Conservation (phyloP, 2,329 filamentous ascomycete species). For the Leptosphaerulina australis region DNA sequence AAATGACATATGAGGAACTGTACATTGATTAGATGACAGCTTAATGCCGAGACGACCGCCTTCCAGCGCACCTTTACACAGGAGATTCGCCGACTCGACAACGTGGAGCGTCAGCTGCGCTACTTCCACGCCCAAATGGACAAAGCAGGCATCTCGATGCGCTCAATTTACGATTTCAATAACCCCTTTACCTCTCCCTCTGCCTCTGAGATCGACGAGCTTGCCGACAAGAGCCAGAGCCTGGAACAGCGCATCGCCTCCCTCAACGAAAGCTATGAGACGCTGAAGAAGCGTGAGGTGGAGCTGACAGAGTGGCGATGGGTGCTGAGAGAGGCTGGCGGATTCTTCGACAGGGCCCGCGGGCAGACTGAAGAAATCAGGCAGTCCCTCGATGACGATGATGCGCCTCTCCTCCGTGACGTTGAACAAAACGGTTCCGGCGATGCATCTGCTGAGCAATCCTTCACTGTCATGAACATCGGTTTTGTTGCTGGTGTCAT, state of each 20-base stretch:
- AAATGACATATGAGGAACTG: background rate
- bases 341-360: conserved; percentile 95
- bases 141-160: conserved; percentile 82
- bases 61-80: conserved; percentile 98
- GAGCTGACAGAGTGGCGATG: conserved; percentile 98
- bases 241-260: conserved; percentile 90
- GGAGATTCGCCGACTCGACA: conserved; percentile 95
- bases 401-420: conserved; percentile 91
- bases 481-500: conserved; percentile 98
- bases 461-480: conserved; percentile 98
- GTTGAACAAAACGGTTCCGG: conserved; percentile 82
- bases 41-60: conserved; percentile 89
- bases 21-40: conserved; percentile 59
- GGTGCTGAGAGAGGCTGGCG: conserved; percentile 93
- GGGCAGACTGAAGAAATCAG: conserved; percentile 97
- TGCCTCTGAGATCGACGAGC: conserved; percentile 93
- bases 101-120: conserved; percentile 95
- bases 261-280: conserved; percentile 98
- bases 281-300: conserved; percentile 94
- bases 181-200: conserved; percentile 86
- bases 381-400: conserved; percentile 82
- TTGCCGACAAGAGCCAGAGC: conserved; percentile 88
- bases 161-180: conserved; percentile 88
- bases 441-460: conserved; percentile 72
- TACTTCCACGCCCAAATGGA: conserved; percentile 98